Conservation (phyloP, 441 rosid species). For the Dalechampia spathulata region DNA sequence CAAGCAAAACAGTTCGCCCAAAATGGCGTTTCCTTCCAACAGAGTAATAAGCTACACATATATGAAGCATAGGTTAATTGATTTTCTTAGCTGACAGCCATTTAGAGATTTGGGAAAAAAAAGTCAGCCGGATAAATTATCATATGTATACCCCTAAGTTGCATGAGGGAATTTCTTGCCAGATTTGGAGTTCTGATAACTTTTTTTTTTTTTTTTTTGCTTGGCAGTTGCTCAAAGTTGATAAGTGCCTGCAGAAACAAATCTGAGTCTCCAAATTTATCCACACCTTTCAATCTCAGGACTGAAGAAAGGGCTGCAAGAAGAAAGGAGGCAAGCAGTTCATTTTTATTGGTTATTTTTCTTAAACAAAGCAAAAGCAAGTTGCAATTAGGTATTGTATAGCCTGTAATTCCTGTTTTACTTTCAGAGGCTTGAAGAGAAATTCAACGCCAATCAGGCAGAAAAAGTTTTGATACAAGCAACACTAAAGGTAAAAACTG, state of each 20-base stretch:
- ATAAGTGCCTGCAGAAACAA: constrained; percentile 56
- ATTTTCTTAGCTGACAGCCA: not conserved
- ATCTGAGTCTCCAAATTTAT: constrained; percentile 48
- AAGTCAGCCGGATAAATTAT: not conserved
- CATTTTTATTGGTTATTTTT: not conserved
- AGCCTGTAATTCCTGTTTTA: not conserved
- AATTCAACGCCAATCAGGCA: constrained; percentile 50
- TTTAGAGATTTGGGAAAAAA: not conserved
- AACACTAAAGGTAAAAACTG: constrained; percentile 36
- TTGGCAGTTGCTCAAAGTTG: constrained; percentile 53
- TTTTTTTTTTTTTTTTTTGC: not conserved
- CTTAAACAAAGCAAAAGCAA: not conserved
- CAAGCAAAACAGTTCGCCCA: constrained; percentile 46
- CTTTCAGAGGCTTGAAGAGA: constrained; percentile 81
- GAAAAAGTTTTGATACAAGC: constrained; percentile 37
- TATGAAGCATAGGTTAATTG: not conserved
- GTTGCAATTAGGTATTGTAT: not conserved
- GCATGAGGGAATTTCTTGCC: constrained; percentile 2
- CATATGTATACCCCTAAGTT: not conserved
- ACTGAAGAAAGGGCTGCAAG: constrained; percentile 81
- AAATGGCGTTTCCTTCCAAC: constrained; percentile 64
- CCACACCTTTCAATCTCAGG: constrained; percentile 62
- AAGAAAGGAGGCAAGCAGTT: constrained; percentile 53
- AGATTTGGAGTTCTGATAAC: constrained; percentile 17
- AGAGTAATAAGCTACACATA: constrained; percentile 44